Evolutionary conservation across 2,329 filamentous ascomycete species (phyloP), one percentile per base, ranked within the genome.

Genomic region (Xylariaceae sp.): DNA sequence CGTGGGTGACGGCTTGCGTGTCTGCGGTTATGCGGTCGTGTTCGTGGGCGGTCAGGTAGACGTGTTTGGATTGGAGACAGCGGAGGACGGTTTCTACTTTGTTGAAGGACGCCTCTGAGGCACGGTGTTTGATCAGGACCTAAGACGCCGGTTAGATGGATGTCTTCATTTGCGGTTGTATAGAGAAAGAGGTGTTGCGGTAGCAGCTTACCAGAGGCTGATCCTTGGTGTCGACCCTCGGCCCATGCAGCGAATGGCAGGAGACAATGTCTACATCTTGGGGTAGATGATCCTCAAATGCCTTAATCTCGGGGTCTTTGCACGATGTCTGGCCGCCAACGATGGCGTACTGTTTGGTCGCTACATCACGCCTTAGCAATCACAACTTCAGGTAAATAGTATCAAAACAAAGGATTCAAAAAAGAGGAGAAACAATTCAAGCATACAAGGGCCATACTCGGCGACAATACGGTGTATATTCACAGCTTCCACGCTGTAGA

Each of bases 21-120:
- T 99, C 94, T 57, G 94, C 94, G 1, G 94, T 99, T 72, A 99
- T 99, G 59, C 90, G 88, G 72, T 99, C 94, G 71, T 99, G 94
- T 71, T 91, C 85, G 57, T 84, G 81, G 12, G 91, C 91, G 0
- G 88, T 87, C 56, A 99, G 86, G 69, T 92, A 85, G 57, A 99
- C 94, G 65, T 89, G 83, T 71, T 90, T 92, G 45, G 90, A 95
- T 31, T 83, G 77, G 50, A 99, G 85, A 69, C 91, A 96, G 32
- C 85, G 82, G 35, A 99, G 83, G 52, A 96, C 87, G 3, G 79
- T 72, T 69, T 95, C 85, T 49, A 97, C 90, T 63, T 94, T 89
- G 54, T 76, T 73, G 55, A 96, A 85, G 53, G 86, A 88, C 59
- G 80, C 78, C 58, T 91, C 79, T 0, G 89, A 88, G 19, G 91